These are phyloP conservation scores for Talaromyces piceae DNA, from an alignment of 2,329 filamentous ascomycete genomes.

Conservation along the genomic window DNA sequence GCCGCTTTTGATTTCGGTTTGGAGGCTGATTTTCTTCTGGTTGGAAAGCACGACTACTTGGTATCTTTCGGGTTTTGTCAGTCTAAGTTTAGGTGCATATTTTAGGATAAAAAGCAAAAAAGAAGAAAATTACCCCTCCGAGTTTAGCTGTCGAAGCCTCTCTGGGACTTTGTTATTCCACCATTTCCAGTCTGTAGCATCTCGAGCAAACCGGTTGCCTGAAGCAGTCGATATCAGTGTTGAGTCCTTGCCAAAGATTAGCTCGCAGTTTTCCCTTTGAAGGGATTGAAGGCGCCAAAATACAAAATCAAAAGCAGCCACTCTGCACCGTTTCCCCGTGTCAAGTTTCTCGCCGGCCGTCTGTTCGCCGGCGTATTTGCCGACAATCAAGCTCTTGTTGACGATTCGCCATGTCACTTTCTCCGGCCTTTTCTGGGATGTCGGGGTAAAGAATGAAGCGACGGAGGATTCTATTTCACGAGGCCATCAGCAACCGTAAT, in stretches of 20 bases:
- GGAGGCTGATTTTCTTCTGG: conserved; percentile 73
- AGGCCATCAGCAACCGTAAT: too few relatives aligned
- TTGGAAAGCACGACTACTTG: conserved; percentile 77
- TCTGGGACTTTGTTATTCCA: conserved; percentile 68
- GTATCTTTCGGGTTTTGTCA: too few relatives aligned
- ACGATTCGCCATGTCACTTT: conserved; percentile 61
- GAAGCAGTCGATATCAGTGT: conserved; percentile 76
- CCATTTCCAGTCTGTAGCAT: conserved; percentile 85
- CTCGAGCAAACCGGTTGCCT: conserved; percentile 67
- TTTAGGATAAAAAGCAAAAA: too few relatives aligned
- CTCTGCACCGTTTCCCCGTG: conserved; percentile 19
- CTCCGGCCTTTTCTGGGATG: conserved; percentile 76
- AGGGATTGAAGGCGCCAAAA: conserved; percentile 13
- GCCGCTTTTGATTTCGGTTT: conserved; percentile 62
- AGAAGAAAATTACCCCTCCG: conserved; percentile 68
- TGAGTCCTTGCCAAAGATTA: conserved; percentile 57
- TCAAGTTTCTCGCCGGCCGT: conserved; percentile 9
- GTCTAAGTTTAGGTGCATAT: too few relatives aligned
- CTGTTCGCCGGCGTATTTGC: conserved; percentile 47
- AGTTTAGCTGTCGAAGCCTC: conserved; percentile 59
- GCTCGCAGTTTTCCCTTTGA: not conserved
- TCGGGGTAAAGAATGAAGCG: conserved; percentile 79
- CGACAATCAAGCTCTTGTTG: conserved; percentile 67
- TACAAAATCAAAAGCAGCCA: conserved; percentile 44
- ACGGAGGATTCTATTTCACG: conserved; percentile 48